Conservation (phyloP, 768 basidiomycete species). For the Roridomyces roridus region DNA sequence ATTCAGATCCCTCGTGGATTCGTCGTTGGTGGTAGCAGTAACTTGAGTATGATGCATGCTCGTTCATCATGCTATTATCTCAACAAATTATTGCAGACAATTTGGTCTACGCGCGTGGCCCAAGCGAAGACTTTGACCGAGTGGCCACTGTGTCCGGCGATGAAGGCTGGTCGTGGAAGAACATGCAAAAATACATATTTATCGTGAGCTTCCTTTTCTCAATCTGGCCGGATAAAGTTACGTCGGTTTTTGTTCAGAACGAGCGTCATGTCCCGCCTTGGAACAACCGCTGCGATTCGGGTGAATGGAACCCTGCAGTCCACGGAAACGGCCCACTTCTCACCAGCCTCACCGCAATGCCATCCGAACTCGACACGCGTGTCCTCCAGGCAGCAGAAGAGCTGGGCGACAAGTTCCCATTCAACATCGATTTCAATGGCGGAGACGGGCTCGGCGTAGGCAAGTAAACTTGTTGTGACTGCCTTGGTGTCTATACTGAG, state of each 20-base stretch:
- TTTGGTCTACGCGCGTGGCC: conserved; percentile 27
- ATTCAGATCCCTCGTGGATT: conserved; percentile 22
- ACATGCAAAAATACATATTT: conserved; percentile 15
- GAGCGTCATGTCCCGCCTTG: conserved; percentile 28
- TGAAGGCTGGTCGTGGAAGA: conserved; percentile 30
- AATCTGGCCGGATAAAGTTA: too few species aligned
- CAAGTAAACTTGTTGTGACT: conserved; percentile 10
- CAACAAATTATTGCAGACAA: conserved; percentile 1
- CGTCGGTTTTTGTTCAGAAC: conserved; percentile 27
- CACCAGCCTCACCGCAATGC: conserved; percentile 22
- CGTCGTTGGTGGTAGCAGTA: conserved; percentile 27
- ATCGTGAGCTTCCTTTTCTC: conserved; percentile 10
- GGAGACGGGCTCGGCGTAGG: conserved; percentile 36
- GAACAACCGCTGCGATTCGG: conserved; percentile 28
- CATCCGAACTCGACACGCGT: conserved; percentile 23
- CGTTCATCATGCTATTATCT: not conserved
- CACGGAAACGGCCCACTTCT: conserved; percentile 29
- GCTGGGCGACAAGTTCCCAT: conserved; percentile 29
- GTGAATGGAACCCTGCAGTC: conserved; percentile 27
- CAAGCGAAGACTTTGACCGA: conserved; percentile 28
- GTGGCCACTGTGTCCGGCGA: conserved; percentile 24
- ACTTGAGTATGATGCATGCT: conserved; percentile 27
- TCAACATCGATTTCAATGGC: conserved; percentile 34
- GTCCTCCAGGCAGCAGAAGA: conserved; percentile 28
- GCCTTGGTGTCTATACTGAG: not conserved